Percentiles rank a stretch among this genome's conserved stretches.
Evolutionary conservation across 1,284 basidiomycete genomes (phyloP).

Genomic region (Gymnopus androsaceus): DNA sequence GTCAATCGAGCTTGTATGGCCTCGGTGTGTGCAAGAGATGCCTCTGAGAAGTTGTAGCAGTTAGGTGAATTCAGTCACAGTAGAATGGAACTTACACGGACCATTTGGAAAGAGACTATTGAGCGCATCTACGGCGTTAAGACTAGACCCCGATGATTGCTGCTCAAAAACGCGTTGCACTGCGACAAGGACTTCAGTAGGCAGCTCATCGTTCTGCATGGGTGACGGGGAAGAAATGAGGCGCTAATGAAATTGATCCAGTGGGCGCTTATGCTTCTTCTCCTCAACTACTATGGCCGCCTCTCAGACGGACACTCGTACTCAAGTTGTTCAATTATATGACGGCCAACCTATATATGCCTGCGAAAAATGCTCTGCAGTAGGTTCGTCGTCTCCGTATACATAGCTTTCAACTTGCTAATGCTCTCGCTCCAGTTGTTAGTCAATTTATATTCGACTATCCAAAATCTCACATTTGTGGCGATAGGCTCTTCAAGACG

Average conservation of each 20-base stretch:
- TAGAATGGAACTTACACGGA: slow-evolving; percentile 34
- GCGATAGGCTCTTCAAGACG: slow-evolving; percentile 76
- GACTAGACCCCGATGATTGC: slow-evolving; percentile 48
- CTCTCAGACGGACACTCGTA: slow-evolving; percentile 42
- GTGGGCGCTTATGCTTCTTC: neutral
- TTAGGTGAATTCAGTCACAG: slow-evolving; percentile 4
- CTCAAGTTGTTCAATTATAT: slow-evolving; percentile 57
- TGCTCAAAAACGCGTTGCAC: slow-evolving; percentile 69
- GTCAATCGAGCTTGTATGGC: slow-evolving; percentile 61
- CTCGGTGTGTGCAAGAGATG: slow-evolving; percentile 64
- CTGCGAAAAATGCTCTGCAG: slow-evolving; percentile 65
- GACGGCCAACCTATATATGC: slow-evolving; percentile 61
- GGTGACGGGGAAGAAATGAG: too few species aligned
- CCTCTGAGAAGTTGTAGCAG: slow-evolving; percentile 47
- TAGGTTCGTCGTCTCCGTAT: too few species aligned
- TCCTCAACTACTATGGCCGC: neutral
- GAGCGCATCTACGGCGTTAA: slow-evolving; percentile 59
- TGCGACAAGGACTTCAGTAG: slow-evolving; percentile 65
- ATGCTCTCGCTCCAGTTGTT: too few species aligned
- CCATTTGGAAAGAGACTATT: slow-evolving; percentile 80
- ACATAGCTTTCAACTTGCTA: too few species aligned
- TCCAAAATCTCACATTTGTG: neutral
- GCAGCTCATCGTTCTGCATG: slow-evolving; percentile 51
- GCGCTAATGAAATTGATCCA: neutral
- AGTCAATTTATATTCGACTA: slow-evolving; percentile 26